Base-by-base conservation (phyloP, 2,329 filamentous ascomycete genomes). In the Periconia sp. region DNA sequence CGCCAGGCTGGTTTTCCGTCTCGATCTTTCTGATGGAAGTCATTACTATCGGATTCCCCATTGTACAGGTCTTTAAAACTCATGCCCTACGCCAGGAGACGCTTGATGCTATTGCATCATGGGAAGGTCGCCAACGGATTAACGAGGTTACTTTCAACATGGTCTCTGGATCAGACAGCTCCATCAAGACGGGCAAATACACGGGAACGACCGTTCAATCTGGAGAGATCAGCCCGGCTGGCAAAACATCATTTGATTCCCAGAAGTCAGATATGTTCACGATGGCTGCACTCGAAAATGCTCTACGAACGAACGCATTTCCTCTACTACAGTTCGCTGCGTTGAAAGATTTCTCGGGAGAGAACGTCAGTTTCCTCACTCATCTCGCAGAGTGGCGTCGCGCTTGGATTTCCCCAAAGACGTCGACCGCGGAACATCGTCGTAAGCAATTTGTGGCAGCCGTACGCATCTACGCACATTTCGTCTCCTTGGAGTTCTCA, bases 291-390 rank as follows among this genome's bases (percentile, higher is more conserved):
- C 43, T 68, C 4, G 65, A 68, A 34, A 65, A 65, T 24, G 59
- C 65, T 15, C 49, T 69, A 11, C 42, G 57, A 6, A 59, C 54
- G 4, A 66, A 68, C 12, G 50, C 65, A 13, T 40, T 58, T 18
- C 65, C 65, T 4, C 54, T 68, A 3, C 54, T 68, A 1, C 46
- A 61, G 15, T 69, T 68, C 25, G 63, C 65, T 18, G 63, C 64
- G 1, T 40, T 68, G 1, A 65, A 66, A 28, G 65, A 69, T 30
- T 69, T 68, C 40, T 63, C 55, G 4, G 65, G 65, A 12, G 66
- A 67, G 24, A 68, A 67, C 22, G 54, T 69, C 24, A 65, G 63
- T 48, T 69, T 69, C 37, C 56, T 69, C 4, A 66, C 58, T 2
- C 55, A 65, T 17, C 43, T 68, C 30, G 52, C 56, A 12, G 57